A percentile compares a stretch with the other conserved stretches of the same genome.
Evolutionary conservation across 73 alveolate species (phyloP).

Genomic region (Paramecium caudatum): DNA sequence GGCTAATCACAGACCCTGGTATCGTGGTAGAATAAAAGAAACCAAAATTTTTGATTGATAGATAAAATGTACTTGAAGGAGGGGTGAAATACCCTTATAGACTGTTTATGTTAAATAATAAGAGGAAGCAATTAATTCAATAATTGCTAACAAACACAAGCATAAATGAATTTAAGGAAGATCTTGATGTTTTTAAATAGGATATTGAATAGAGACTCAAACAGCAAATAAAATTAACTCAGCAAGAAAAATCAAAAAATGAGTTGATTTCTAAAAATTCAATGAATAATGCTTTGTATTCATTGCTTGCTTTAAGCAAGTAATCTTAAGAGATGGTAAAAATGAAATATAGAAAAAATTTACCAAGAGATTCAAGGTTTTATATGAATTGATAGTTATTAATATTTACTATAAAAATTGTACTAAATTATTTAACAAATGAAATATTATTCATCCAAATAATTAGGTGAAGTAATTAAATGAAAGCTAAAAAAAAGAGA

Average conservation of each 20-base stretch:
- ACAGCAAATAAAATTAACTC: not conserved
- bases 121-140: not conserved
- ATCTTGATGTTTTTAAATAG: not conserved
- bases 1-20: slow-evolving; percentile 40
- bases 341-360: not conserved
- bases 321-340: not conserved
- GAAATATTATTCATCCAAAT: too few species aligned
- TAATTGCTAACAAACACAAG: slow-evolving; percentile 18
- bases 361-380: slow-evolving; percentile 27
- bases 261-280: not conserved
- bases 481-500: too few species aligned
- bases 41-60: not conserved
- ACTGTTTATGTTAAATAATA: slow-evolving; percentile 18
- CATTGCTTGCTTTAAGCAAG: slow-evolving; percentile 19
- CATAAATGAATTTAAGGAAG: not conserved
- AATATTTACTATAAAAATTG: too few species aligned
- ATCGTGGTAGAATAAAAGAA: not conserved
- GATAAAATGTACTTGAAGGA: slow-evolving; percentile 6
- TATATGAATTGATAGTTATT: too few species aligned
- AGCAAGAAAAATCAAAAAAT: not conserved
- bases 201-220: not conserved
- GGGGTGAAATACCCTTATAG: slow-evolving; percentile 21
- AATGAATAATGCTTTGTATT: slow-evolving; percentile 22
- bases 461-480: too few species aligned
- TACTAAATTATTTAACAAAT: too few species aligned